Evolutionary conservation across 1,284 basidiomycete species (phyloP).

Genomic region (Ganoderma sinense): DNA sequence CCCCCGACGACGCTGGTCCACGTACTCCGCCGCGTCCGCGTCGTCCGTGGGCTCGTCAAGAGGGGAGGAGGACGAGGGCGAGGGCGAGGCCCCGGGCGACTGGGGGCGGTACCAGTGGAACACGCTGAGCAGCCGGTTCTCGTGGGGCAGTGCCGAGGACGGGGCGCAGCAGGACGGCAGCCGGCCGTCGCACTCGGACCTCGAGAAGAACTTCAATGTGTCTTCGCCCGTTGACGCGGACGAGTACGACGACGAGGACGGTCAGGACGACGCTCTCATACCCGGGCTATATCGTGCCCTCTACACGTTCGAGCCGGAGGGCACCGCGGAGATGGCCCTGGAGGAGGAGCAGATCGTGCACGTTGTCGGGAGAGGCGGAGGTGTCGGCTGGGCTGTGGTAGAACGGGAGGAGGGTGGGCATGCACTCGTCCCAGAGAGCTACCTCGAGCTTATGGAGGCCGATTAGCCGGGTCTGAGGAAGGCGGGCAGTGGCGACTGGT

Average conservation of each 20-base stretch:
- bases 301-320: constrained; percentile 76
- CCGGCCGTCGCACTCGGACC: constrained; percentile 50
- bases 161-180: constrained; percentile 6
- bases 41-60: constrained; percentile 32
- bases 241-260: constrained; percentile 35
- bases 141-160: constrained; percentile 24
- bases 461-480: constrained; percentile 23
- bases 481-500: constrained; percentile 1
- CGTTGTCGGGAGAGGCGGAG: constrained; percentile 74
- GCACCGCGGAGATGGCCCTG: constrained; percentile 77
- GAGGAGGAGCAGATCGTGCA: constrained; percentile 74
- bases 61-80: constrained; percentile 34
- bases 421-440: constrained; percentile 74
- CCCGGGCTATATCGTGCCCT: constrained; percentile 77
- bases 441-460: constrained; percentile 58
- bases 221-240: constrained; percentile 39
- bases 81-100: constrained; percentile 39
- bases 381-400: constrained; percentile 79
- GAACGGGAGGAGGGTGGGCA: constrained; percentile 53
- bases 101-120: constrained; percentile 56
- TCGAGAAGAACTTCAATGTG: constrained; percentile 56
- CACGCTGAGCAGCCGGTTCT: constrained; percentile 45
- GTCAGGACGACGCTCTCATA: constrained; percentile 47
- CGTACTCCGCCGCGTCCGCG: constrained; percentile 40
- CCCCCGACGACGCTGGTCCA: constrained; percentile 45